Evolutionary conservation across 768 basidiomycete genomes (phyloP).

Genomic region (Suillus americanus): DNA sequence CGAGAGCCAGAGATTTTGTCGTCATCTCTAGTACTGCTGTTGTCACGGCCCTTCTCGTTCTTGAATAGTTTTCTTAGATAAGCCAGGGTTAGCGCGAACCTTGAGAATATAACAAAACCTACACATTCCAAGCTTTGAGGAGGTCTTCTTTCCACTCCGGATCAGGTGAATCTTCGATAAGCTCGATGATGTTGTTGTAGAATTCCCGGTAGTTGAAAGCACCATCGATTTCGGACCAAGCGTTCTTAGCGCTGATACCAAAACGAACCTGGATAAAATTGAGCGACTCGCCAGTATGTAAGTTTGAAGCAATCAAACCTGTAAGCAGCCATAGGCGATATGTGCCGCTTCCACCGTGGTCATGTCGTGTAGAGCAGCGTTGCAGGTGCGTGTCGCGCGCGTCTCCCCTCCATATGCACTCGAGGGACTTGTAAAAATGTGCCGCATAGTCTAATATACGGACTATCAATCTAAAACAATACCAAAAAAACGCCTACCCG

Average conservation of each 20-base stretch:
- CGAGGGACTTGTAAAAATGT: constrained; percentile 9
- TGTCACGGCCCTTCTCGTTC: not conserved
- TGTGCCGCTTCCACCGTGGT: constrained; percentile 8
- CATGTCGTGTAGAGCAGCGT: constrained; percentile 12
- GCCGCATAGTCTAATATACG: constrained; percentile 1
- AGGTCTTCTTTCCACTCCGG: not conserved
- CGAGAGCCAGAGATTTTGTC: not conserved
- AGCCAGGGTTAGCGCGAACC: not conserved
- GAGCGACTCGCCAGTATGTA: not conserved
- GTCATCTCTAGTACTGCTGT: not conserved
- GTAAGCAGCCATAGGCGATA: constrained; percentile 14
- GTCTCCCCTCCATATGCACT: not conserved
- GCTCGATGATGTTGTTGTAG: constrained; percentile 3
- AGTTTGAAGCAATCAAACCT: constrained; percentile 6
- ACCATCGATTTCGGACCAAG: constrained; percentile 6
- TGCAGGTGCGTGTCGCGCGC: not conserved
- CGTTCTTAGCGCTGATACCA: not conserved
- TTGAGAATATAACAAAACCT: not conserved
- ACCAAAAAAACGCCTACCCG: not conserved
- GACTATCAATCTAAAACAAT: not conserved
- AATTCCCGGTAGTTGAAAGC: constrained; percentile 2
- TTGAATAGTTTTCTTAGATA: not conserved
- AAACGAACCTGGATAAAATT: not conserved
- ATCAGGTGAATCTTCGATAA: constrained; percentile 5
- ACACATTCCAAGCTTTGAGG: constrained; percentile 7